phyloP scores from a whole-genome alignment of 192 early-diverging fungal species.

The Coemansia furcata region DNA sequence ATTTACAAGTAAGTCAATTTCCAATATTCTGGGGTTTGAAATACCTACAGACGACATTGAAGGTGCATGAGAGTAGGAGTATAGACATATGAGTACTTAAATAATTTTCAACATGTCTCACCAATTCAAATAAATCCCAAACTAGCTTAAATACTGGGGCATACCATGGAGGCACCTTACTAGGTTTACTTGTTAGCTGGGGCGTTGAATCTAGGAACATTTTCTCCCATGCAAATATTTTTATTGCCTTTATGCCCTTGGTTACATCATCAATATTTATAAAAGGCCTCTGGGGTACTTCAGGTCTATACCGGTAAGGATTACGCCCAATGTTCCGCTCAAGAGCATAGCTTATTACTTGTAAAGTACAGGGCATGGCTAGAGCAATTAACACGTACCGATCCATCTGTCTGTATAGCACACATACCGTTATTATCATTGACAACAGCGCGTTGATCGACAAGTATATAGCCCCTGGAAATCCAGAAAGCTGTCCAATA shows the following conservation, averaged over 20 bases:
- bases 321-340: background rate
- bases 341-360: background rate
- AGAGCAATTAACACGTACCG: slow-evolving; percentile 23
- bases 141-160: slow-evolving; percentile 6
- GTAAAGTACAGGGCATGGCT: background rate
- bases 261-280: slow-evolving; percentile 1
- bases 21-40: slow-evolving; percentile 27
- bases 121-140: slow-evolving; percentile 11
- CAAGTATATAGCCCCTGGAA: background rate
- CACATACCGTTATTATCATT: background rate
- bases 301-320: background rate
- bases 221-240: slow-evolving; percentile 41
- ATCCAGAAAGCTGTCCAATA: background rate
- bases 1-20: slow-evolving; percentile 1
- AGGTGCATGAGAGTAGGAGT: background rate
- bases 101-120: slow-evolving; percentile 1
- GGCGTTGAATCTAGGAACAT: slow-evolving; percentile 4
- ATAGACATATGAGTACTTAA: slow-evolving; percentile 7
- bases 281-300: background rate
- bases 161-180: slow-evolving; percentile 25
- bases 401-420: slow-evolving; percentile 18
- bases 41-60: background rate
- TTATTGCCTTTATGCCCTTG: slow-evolving; percentile 23
- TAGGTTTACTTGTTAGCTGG: background rate
- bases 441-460: background rate